Percentiles rank a stretch among this genome's conserved stretches.
Evolutionary conservation across 2,329 filamentous ascomycete genomes (phyloP).

Genomic region (Paecilomyces sp.): DNA sequence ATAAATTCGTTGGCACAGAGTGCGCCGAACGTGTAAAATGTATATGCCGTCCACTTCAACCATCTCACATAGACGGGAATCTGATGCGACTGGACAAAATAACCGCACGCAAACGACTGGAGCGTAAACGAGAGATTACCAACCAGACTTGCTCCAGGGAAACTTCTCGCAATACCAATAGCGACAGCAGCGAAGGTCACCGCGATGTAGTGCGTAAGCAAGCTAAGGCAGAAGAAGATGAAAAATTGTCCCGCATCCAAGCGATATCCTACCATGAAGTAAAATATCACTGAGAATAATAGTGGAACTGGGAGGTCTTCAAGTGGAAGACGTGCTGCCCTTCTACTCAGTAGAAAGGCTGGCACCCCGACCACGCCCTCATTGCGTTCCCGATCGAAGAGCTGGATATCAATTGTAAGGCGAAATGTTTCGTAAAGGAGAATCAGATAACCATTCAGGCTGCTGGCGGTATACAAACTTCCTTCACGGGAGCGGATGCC

Average conservation of each 20-base stretch:
- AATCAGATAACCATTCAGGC: constrained; percentile 68
- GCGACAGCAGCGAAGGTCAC: constrained; percentile 65
- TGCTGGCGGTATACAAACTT: constrained; percentile 63
- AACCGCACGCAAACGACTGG: constrained; percentile 68
- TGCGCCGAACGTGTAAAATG: constrained; percentile 60
- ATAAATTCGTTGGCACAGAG: constrained; percentile 66
- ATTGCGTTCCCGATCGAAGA: constrained; percentile 68
- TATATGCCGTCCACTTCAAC: constrained; percentile 50
- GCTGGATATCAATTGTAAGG: constrained; percentile 64
- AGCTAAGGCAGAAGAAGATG: constrained; percentile 60
- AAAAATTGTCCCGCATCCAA: constrained; percentile 59
- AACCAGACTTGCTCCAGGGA: constrained; percentile 63
- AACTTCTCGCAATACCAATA: constrained; percentile 58
- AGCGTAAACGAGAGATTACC: constrained; percentile 67
- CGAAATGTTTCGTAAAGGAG: constrained; percentile 71
- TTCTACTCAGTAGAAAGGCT: constrained; percentile 62
- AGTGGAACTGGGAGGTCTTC: constrained; percentile 69
- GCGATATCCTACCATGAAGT: constrained; percentile 72
- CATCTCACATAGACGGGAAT: constrained; percentile 73
- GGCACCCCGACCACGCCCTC: constrained; percentile 65
- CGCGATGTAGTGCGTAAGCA: constrained; percentile 67
- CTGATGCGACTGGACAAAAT: constrained; percentile 65
- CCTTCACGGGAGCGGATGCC: constrained; percentile 69
- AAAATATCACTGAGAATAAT: constrained; percentile 63
- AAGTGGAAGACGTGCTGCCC: constrained; percentile 60